Base-by-base conservation (phyloP, 306 rosid genomes). In the Cucurbita moschata region DNA sequence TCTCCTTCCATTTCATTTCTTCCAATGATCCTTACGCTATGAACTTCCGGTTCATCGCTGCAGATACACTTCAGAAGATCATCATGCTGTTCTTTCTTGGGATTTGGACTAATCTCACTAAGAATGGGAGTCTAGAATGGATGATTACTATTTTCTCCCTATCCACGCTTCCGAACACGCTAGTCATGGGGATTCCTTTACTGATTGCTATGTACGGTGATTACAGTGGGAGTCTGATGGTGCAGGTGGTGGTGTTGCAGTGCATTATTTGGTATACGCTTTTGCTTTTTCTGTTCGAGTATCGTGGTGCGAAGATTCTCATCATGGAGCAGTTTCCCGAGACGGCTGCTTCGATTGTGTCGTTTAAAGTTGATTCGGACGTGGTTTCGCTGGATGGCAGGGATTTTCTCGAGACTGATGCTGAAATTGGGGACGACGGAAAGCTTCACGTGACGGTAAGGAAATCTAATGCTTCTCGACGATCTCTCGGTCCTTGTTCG, bases 291-390 rank as follows among this genome's bases (percentile, higher is more conserved):
- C 89, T 95, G 37, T 95, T 95, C 51, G 99, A 95, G 82, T 95
- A 89, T 35, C 95, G 99, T 9, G 93, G 97, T 9, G 99, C 99
- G 0, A 95, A 95, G 86, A 75, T 95, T 18, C 77, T 95, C 1
- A 95, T 95, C 66, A 91, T 89, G 97, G 96, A 95, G 65, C 99
- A 95, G 88, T 95, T 95, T 19, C 99, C 99, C 0, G 97, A 95
- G 68, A 95, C 99, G 10, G 99, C 97, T 0, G 97, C 97, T 5
- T 95, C 99, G 5, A 95, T 95, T 10, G 96, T 95, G 5, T 95
- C 99, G 3, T 91, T 95, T 52, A 95, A 95, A 49, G 92, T 95
- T 46, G 99, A 95, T 74, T 95, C 99, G 47, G 99, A 95, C 73
- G 97, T 95, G 26, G 88, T 95, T n/a, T 95, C 99, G 0, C 89